phyloP scores from a whole-genome alignment of 306 rosid genomes.

The Lagenaria siceraria region DNA sequence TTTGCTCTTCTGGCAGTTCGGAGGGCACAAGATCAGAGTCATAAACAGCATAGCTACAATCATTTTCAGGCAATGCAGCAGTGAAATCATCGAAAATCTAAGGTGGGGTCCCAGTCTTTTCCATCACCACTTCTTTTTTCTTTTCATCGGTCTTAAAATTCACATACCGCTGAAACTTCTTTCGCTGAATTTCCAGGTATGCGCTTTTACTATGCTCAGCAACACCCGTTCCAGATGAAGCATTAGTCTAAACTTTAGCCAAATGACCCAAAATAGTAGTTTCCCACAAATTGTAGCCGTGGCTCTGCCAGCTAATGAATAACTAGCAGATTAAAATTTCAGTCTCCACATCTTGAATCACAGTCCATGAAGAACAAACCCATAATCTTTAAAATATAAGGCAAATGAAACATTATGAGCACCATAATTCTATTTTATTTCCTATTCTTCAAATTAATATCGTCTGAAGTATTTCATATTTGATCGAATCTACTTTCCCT shows the following conservation, averaged over 20 bases:
- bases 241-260: conserved; percentile 27
- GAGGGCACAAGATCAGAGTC: conserved; percentile 64
- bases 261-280: background rate
- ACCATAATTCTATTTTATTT: background rate
- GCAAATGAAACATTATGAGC: background rate
- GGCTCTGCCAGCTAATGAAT: background rate
- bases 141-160: no score
- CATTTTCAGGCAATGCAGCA: conserved; percentile 36
- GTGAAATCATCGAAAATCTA: no score
- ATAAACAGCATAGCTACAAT: conserved; percentile 63
- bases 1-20: conserved; percentile 80
- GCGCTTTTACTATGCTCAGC: conserved; percentile 49
- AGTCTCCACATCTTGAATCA: background rate
- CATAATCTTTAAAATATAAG: background rate
- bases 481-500: background rate
- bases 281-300: background rate
- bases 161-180: no score
- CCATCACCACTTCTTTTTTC: no score
- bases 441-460: background rate
- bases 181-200: conserved; percentile 5
- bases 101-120: no score
- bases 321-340: background rate
- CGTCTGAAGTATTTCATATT: background rate
- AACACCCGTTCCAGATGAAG: conserved; percentile 78
- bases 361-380: background rate